Evolutionary conservation across 331 rosid species (phyloP), one percentile per base, ranked within the genome.

Genomic region (Telfairia occidentalis): DNA sequence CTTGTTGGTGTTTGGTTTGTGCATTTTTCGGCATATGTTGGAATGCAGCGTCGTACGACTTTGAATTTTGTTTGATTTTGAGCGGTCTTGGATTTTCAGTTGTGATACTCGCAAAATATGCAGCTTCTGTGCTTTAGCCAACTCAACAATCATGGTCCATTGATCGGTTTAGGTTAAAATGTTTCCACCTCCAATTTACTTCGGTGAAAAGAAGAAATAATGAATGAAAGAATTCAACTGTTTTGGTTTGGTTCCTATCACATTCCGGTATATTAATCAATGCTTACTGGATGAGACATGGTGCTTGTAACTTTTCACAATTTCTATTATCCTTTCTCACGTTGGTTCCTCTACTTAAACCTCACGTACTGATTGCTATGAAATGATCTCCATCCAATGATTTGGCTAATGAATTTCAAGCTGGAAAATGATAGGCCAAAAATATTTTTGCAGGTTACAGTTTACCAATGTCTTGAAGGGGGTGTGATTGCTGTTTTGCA

Each of bases 401-500:
- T 3, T 1, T 63, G 71, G 48, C 19, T 63, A 28, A n/a, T 35
- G 71, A 63, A 63, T 63, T 63, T 59, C 12, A 30, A 29, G 30
- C 19, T 59, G 19, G 16, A 26, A 15, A 55, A 28, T 63, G 78
- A 23, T 46, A n/a, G n/a, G n/a, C n/a, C n/a, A n/a, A n/a, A n/a
- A 49, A 26, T 49, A 5, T 24, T 42, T 60, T 57, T 71, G 63
- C 84, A 95, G 98, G 91, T 95, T 79, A 95, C 96, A n/a, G 86
- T 95, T 67, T 91, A 88, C 82, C 93, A 90, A 32, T 95, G 98
- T 58, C 92, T 91, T 80, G 88, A 91, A 78, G 96, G 87, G 76
- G 98, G 98, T 65, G 90, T 87, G 32, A 94, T 94, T 69, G 96
- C 96, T 48, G 90, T 91, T 35, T 74, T 94, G 88, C 98, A 94